Percentiles rank a stretch among this genome's conserved stretches.
Conservation (phyloP, 2,329 filamentous ascomycete genomes). For the Nothophoma quercina region DNA sequence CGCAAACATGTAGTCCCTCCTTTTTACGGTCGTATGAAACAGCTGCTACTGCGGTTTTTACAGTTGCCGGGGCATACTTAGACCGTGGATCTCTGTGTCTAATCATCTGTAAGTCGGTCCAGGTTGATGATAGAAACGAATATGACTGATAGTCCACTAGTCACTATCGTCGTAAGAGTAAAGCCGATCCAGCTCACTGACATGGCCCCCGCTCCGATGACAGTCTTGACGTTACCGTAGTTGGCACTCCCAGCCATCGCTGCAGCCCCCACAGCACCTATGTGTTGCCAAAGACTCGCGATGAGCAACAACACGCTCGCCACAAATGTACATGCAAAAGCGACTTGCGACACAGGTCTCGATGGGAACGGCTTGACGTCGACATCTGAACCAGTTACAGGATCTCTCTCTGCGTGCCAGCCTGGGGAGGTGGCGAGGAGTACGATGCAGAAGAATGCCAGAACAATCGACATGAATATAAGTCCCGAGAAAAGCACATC, state of each 20-base stretch:
- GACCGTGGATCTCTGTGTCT: too few species aligned
- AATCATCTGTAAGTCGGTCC: slow-evolving; percentile 61
- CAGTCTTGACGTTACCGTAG: slow-evolving; percentile 84
- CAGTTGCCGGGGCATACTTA: too few species aligned
- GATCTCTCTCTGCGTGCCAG: slow-evolving; percentile 91
- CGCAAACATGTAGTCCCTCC: too few species aligned
- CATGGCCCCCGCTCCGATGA: slow-evolving; percentile 93
- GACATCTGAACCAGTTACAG: slow-evolving; percentile 75
- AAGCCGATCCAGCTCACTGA: slow-evolving; percentile 98
- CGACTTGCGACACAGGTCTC: slow-evolving; percentile 87
- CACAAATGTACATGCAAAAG: slow-evolving; percentile 87
- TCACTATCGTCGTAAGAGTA: slow-evolving; percentile 88
- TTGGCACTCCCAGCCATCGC: slow-evolving; percentile 91
- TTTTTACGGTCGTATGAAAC: too few species aligned
- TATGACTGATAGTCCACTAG: slow-evolving; percentile 93
- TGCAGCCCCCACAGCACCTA: slow-evolving; percentile 93
- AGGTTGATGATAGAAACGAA: slow-evolving; percentile 89
- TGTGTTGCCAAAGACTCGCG: slow-evolving; percentile 85
- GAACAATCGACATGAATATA: slow-evolving; percentile 98
- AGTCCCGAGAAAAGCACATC: slow-evolving; percentile 98
- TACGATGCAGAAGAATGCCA: slow-evolving; percentile 93
- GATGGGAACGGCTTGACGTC: slow-evolving; percentile 95
- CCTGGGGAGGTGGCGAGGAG: slow-evolving; percentile 95
- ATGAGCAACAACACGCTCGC: slow-evolving; percentile 70
- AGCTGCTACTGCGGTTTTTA: too few species aligned